phyloP scores from a whole-genome alignment of 768 basidiomycete genomes.

The Amanita pseudoporphyria region DNA sequence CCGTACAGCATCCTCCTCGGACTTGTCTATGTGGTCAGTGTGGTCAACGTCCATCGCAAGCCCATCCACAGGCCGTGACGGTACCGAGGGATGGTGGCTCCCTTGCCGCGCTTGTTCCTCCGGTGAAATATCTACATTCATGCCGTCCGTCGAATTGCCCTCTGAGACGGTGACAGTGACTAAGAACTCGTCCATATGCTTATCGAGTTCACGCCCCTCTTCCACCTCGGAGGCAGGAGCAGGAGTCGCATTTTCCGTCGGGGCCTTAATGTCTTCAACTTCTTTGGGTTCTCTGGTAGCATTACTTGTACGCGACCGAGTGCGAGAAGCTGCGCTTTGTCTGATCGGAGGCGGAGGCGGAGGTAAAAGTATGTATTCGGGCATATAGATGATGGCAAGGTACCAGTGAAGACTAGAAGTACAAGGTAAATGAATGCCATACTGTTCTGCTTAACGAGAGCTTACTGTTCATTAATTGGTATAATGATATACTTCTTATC shows the following conservation, averaged over 20 bases:
- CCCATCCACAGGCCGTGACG: constrained; percentile 4
- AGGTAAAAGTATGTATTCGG: constrained; percentile 50
- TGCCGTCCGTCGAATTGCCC: not conserved
- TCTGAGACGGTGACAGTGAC: constrained; percentile 11
- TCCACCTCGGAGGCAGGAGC: constrained; percentile 20
- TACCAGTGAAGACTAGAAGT: constrained; percentile 86
- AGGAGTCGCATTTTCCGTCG: not conserved
- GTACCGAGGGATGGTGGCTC: not conserved
- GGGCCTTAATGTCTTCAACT: constrained; percentile 7
- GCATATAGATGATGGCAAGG: constrained; percentile 85
- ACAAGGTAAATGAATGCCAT: not conserved
- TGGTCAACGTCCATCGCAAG: constrained; percentile 14
- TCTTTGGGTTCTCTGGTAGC: constrained; percentile 6
- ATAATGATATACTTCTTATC: constrained; percentile 87
- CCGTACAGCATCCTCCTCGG: constrained; percentile 5
- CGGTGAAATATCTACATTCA: constrained; percentile 9
- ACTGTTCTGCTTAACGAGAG: not conserved
- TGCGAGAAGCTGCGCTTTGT: not conserved
- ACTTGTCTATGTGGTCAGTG: not conserved
- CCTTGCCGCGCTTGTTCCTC: not conserved
- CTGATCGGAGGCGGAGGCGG: constrained; percentile 10
- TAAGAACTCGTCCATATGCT: constrained; percentile 15
- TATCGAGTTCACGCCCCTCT: constrained; percentile 18
- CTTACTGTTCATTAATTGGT: constrained; percentile 94
- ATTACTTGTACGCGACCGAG: constrained; percentile 6